Evolutionary conservation across 331 rosid genomes (phyloP), one percentile per base, ranked within the genome.

Genomic region (Rosa hybrid): DNA sequence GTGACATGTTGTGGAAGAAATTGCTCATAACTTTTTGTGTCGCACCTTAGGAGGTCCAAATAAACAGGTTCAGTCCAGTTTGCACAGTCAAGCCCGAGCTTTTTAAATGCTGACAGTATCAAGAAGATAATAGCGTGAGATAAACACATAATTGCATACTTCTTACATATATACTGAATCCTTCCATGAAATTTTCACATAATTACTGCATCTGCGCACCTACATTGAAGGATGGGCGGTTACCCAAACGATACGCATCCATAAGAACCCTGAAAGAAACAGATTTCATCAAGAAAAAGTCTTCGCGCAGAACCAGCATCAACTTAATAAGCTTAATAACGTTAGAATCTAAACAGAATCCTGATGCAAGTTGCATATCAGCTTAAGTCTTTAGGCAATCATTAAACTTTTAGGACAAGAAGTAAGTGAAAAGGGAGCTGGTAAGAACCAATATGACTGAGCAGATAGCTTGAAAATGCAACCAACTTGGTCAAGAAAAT

Each of bases 41-140:
- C 86, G 21, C 68, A 93, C 99, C 94, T 93, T 59, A 83, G 59
- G 84, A 95, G 98, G 84, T 95, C 99, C 48, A 84, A 44, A 84
- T 93, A 95, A 68, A 95, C 86, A 75, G 98, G 99, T 57, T 95
- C 96, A 16, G 81, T 85, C 99, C 97, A 90, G 60, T 81, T 95
- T 50, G 99, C 98, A 81, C 99, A 95, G 87, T 91, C 98, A 86
- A 93, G 96, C 64, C 97, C 97, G 70, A 93, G 94, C 78, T 84
- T 88, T 54, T 85, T 90, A 86, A 95, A 95, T 69, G 98, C 98
- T 93, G 92, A 50, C n/a, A 51, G 10, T 77, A 74, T 56, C 59
- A 75, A 75, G 30, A 82, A 60, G 21, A 76, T 44, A 34, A 39
- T 17, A 59, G n/a, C n/a, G 21, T 50, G 12, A n/a, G 45, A 67